Evolutionary conservation across 2,329 filamentous ascomycete species (phyloP).

Genomic region (Ceratocystis harringtonii): DNA sequence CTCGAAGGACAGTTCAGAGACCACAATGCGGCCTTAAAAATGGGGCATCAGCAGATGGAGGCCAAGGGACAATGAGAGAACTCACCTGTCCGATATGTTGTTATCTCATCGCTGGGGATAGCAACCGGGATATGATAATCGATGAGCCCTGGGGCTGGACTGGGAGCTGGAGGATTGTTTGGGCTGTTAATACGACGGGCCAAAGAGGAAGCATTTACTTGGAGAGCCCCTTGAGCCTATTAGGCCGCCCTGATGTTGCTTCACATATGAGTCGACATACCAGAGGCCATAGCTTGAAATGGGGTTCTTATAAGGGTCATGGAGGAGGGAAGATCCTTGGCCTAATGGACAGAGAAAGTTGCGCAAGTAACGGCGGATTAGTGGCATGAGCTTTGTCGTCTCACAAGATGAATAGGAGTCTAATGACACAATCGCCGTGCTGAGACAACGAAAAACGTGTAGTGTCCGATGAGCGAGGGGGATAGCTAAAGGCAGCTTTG

Average conservation of each 20-base stretch:
- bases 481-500: neutral
- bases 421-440: neutral
- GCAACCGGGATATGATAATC: slow-evolving; percentile 9
- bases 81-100: slow-evolving; percentile 14
- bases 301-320: neutral
- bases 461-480: neutral
- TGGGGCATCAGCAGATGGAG: neutral
- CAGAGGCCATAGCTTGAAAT: neutral
- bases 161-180: neutral
- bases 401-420: neutral
- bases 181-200: too few species aligned
- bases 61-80: neutral
- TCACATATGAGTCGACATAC: neutral
- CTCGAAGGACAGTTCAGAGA: slow-evolving; percentile 74
- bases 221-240: neutral
- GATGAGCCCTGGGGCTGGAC: neutral
- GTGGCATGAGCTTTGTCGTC: neutral
- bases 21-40: slow-evolving; percentile 49
- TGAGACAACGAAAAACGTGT: neutral
- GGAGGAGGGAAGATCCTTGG: too few species aligned
- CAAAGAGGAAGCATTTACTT: neutral
- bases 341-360: neutral
- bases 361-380: neutral
- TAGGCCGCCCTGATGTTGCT: neutral
- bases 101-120: slow-evolving; percentile 3